phyloP scores from a whole-genome alignment of 208 protist species.

The Leishmania guyanensis region DNA sequence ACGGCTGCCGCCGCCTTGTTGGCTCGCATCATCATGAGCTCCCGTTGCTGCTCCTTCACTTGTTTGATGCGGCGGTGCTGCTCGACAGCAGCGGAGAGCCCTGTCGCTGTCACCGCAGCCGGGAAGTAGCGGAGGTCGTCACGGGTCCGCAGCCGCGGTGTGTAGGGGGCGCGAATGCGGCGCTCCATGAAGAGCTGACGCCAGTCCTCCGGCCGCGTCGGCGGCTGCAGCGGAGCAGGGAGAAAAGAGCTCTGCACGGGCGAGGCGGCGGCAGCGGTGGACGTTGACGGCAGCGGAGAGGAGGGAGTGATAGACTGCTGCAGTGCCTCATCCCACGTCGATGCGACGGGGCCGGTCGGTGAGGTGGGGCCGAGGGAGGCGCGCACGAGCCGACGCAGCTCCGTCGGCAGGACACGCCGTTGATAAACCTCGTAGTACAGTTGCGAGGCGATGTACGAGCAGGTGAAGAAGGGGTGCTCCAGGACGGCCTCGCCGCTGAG shows the following conservation, averaged over 20 bases:
- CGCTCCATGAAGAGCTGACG: constrained; percentile 58
- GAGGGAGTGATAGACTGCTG: not conserved
- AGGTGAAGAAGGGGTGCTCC: constrained; percentile 89
- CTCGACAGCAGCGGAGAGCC: constrained; percentile 61
- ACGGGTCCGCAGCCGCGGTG: constrained; percentile 64
- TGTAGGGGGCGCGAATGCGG: constrained; percentile 56
- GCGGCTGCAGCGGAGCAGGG: constrained; percentile 5
- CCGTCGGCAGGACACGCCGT: constrained; percentile 19
- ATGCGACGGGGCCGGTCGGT: not conserved
- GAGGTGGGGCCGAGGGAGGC: constrained; percentile 1
- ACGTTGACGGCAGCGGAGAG: not conserved
- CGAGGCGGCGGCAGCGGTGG: not conserved
- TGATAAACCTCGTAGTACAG: constrained; percentile 65
- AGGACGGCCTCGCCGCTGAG: constrained; percentile 69
- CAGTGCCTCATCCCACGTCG: constrained; percentile 3
- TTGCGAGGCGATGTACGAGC: constrained; percentile 73
- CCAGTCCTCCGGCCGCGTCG: constrained; percentile 66
- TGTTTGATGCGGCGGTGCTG: constrained; percentile 67
- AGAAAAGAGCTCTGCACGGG: not conserved
- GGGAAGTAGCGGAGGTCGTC: constrained; percentile 91
- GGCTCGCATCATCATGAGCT: constrained; percentile 38
- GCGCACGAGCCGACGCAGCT: constrained; percentile 4
- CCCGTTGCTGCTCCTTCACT: constrained; percentile 42
- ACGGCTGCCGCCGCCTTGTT: constrained; percentile 5
- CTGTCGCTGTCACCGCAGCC: constrained; percentile 74